Percentiles rank a stretch among this genome's conserved stretches.
These are phyloP conservation scores for Lipomyces chichibuensis DNA, from an alignment of 805 yeast genomes.

Conservation along the genomic window DNA sequence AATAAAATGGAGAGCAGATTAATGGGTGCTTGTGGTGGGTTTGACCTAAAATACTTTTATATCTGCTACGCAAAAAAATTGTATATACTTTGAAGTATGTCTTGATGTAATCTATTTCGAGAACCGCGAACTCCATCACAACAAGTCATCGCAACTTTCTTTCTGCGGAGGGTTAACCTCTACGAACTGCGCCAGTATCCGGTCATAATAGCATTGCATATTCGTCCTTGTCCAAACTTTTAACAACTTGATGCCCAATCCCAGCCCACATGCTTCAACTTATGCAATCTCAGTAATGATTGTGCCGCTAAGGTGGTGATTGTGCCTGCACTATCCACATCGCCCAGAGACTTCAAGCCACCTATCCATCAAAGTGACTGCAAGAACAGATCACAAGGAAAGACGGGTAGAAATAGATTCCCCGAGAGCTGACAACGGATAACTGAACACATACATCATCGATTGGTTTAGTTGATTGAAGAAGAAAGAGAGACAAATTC, in stretches of 20 bases:
- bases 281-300: constrained; percentile 35
- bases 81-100: background rate
- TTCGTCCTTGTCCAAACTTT: background rate
- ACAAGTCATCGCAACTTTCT: background rate
- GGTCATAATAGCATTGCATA: background rate
- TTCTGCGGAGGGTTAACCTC: background rate
- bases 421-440: constrained; percentile 38
- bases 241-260: background rate
- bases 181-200: too few relatives aligned
- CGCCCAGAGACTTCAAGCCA: constrained; percentile 31
- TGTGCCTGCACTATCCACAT: constrained; percentile 38
- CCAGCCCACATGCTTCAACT: background rate
- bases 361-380: background rate
- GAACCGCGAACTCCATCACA: too few relatives aligned
- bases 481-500: constrained; percentile 14
- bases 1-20: background rate
- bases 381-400: background rate
- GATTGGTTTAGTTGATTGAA: constrained; percentile 38
- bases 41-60: background rate
- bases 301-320: constrained; percentile 36
- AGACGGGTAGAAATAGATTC: background rate
- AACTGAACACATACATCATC: constrained; percentile 36
- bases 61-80: background rate
- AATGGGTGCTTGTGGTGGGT: background rate
- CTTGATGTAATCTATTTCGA: too few relatives aligned